These are phyloP conservation scores for Fusarium sp. DNA, from an alignment of 2,329 filamentous ascomycete genomes.

Conservation along the genomic window DNA sequence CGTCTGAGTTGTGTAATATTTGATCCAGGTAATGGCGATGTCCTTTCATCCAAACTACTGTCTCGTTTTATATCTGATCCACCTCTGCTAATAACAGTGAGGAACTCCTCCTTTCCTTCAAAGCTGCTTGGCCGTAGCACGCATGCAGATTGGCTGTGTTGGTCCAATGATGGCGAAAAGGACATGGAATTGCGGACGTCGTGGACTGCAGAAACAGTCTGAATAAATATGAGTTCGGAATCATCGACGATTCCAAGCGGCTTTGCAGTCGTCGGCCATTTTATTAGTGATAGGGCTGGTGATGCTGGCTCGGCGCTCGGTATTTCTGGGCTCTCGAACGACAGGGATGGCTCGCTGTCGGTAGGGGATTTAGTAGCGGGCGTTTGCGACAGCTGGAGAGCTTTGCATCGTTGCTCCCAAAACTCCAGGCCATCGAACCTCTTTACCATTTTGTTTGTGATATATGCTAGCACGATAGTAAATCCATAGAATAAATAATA, in stretches of 20 bases:
- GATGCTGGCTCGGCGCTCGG: not conserved
- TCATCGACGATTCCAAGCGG: not conserved
- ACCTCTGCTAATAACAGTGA: not conserved
- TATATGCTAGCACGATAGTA: not conserved
- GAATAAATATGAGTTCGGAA: not conserved
- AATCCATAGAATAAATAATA: not conserved
- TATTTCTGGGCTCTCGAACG: not conserved
- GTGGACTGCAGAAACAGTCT: not conserved
- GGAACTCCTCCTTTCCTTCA: constrained; percentile 1
- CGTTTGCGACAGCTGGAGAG: not conserved
- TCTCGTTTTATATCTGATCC: not conserved
- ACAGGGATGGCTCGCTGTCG: not conserved
- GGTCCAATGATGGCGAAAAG: not conserved
- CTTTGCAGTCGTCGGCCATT: not conserved
- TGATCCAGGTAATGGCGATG: not conserved
- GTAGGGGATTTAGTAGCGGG: not conserved
- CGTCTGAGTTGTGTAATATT: not conserved
- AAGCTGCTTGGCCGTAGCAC: not conserved
- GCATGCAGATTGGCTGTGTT: constrained; percentile 11
- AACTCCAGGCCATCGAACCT: constrained; percentile 16
- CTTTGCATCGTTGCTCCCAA: constrained; percentile 12
- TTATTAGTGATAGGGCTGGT: not conserved
- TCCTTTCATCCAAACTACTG: not conserved
- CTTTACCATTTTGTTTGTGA: not conserved
- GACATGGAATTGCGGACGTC: constrained; percentile 14